Evolutionary conservation across 2,329 filamentous ascomycete genomes (phyloP).

Genomic region (Curvularia spicifera): DNA sequence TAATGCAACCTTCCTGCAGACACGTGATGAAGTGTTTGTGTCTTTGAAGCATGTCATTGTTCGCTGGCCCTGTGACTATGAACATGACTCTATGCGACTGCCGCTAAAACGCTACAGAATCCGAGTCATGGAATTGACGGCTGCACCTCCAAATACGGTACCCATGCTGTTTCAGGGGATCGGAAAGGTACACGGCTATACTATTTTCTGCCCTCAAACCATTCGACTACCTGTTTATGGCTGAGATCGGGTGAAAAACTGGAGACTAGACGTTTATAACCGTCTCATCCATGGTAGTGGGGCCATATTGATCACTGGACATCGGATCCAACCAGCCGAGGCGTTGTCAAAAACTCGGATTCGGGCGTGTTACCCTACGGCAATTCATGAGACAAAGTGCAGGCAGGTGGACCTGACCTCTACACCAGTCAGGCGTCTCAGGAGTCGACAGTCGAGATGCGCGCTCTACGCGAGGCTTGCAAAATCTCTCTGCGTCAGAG

Average conservation of each 20-base stretch:
- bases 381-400: constrained; percentile 50
- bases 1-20: background rate
- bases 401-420: constrained; percentile 42
- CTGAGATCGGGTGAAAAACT: constrained; percentile 52
- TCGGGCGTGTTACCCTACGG: constrained; percentile 51
- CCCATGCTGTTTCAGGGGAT: constrained; percentile 33
- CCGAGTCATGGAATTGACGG: constrained; percentile 29
- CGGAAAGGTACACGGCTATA: constrained; percentile 27
- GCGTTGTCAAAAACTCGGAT: constrained; percentile 44
- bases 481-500: constrained; percentile 33
- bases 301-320: constrained; percentile 49
- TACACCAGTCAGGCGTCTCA: constrained; percentile 50
- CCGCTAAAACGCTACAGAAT: constrained; percentile 12
- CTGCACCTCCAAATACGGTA: constrained; percentile 21
- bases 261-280: constrained; percentile 54
- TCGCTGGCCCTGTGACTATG: constrained; percentile 2
- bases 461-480: constrained; percentile 27
- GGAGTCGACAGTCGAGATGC: constrained; percentile 53
- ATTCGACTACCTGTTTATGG: constrained; percentile 49
- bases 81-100: constrained; percentile 10
- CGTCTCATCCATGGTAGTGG: constrained; percentile 51
- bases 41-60: constrained; percentile 1
- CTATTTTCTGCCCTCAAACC: constrained; percentile 36
- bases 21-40: background rate
- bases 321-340: constrained; percentile 50